Percentiles rank a stretch among this genome's conserved stretches.
phyloP scores from a whole-genome alignment of 2,329 filamentous ascomycete species.

The Aureobasidium mangrovei region DNA sequence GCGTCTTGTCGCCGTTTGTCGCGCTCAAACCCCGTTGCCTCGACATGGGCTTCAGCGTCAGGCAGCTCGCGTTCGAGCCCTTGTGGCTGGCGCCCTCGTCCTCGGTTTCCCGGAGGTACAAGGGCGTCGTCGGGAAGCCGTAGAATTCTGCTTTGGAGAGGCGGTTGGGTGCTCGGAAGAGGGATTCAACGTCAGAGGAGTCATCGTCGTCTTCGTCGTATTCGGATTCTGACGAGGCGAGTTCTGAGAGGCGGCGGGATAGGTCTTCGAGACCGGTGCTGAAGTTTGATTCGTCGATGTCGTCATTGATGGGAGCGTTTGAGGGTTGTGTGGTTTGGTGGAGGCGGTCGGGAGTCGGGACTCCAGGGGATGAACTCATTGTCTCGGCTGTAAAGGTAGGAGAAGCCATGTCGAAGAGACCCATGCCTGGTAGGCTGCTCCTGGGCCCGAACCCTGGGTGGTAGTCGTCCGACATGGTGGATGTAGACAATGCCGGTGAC shows the following conservation, averaged over 20 bases:
- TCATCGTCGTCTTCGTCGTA: neutral
- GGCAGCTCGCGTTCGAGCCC: neutral
- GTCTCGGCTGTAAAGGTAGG: conserved; percentile 28
- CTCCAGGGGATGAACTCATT: conserved; percentile 17
- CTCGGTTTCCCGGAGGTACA: neutral
- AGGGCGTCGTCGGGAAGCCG: neutral
- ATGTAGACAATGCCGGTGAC: conserved; percentile 1
- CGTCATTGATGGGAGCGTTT: neutral
- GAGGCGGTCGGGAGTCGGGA: conserved; percentile 1
- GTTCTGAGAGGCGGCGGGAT: neutral
- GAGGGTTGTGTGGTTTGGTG: neutral
- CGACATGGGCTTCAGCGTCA: neutral
- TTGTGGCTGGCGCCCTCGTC: neutral
- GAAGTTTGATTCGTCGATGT: neutral
- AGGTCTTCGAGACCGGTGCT: conserved; percentile 2
- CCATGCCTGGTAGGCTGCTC: conserved; percentile 2
- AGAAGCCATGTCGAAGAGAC: conserved; percentile 21
- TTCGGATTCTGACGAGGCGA: neutral
- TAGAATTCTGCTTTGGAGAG: neutral
- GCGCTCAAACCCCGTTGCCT: too few relatives aligned
- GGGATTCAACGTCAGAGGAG: neutral
- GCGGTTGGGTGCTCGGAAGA: neutral
- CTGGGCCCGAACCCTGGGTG: neutral
- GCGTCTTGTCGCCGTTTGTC: too few relatives aligned
- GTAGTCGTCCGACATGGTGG: conserved; percentile 2